Base-by-base conservation (phyloP, 805 yeast species). In the Saccharomycopsis amapae region DNA sequence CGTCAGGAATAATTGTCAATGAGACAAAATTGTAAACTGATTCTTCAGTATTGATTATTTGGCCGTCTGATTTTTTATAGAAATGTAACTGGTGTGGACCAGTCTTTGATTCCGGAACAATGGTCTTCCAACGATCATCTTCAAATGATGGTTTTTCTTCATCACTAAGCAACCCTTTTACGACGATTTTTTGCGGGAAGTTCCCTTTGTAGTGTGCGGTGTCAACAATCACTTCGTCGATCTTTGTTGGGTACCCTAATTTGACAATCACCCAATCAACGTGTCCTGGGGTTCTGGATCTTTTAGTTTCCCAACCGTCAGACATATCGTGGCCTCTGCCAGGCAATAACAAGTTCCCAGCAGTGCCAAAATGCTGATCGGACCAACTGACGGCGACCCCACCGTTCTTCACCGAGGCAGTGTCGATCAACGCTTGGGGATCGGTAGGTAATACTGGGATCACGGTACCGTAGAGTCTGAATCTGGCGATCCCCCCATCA, bases 261-360 rank as follows among this genome's bases (percentile, higher is more conserved):
- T 81, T 77, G 48, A 90, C 75, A 43, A 86, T 75, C 2, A 79
- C 96, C 96, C 96, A 90, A 68, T 90, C 98, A 32, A 76, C 79
- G 62, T 90, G 97, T 37, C 85, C 88, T 3, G 79, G 76, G 10
- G 67, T 70, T 61, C 97, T 75, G 1, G 96, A 87, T 62, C 98
- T 78, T 56, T 76, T 78, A 20, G 98, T 90, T 62, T 90, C 98
- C 98, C 98, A 90, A 12, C 98, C 98, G 60, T 93, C 97, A 42
- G 93, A 78, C 97, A 90, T 90, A 63, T 90, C 96, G 56, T 73
- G 76, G 43, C 98, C 98, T 50, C 97, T 78, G 13, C 97, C 97
- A 2, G 97, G 97, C 45, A 90, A 69, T 47, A 90, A 67, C 51
- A 90, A 68, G 66, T 90, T 90, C 62, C 85, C 94, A 32, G 89